Base-by-base conservation (phyloP, 345 rosid genomes). In the Luvunga scandens region DNA sequence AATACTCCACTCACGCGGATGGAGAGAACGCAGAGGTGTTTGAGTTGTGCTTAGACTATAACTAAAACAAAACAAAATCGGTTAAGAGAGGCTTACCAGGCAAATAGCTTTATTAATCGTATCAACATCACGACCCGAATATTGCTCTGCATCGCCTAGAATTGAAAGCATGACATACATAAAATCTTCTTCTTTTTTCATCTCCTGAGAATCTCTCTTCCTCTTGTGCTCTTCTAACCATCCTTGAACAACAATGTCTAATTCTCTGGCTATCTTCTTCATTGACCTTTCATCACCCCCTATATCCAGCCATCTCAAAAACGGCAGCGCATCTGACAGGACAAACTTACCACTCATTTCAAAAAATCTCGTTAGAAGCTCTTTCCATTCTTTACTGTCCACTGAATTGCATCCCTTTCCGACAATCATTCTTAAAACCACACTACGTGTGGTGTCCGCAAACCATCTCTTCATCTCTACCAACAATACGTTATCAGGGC, bases 141-240 rank as follows among this genome's bases (percentile, higher is more conserved):
- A 50, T 50, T 50, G 56, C 56, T 50, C 6, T 50, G 21, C 6
- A 4, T 16, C 56, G 5, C 6, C 56, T 4, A 50, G 21, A 16
- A 50, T 50, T 0, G 56, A 50, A 13, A 50, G 56, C 85, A 86
- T 50, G 19, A 80, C 62, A 12, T 78, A 81, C 87, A 84, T 80
- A 82, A 86, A 84, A 45, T 39, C 87, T n/a, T 80, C 70, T 4
- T 82, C 84, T 12, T 9, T 66, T 6, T 59, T 25, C 2, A 2
- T 34, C 42, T 61, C 27, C 0, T 7, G 59, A 0, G 33, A 39
- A 28, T 18, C 73, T 53, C 68, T 83, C 30, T 71, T 86, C n/a
- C 75, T 55, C 76, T 78, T 84, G 66, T 83, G 90, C 79, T 88
- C 86, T 4, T 84, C 71, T 42, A 88, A 72, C 87, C 89, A 88